Evolutionary conservation across 2,329 filamentous ascomycete species (phyloP), one percentile per base, ranked within the genome.

Genomic region (Diplodia intermedia): DNA sequence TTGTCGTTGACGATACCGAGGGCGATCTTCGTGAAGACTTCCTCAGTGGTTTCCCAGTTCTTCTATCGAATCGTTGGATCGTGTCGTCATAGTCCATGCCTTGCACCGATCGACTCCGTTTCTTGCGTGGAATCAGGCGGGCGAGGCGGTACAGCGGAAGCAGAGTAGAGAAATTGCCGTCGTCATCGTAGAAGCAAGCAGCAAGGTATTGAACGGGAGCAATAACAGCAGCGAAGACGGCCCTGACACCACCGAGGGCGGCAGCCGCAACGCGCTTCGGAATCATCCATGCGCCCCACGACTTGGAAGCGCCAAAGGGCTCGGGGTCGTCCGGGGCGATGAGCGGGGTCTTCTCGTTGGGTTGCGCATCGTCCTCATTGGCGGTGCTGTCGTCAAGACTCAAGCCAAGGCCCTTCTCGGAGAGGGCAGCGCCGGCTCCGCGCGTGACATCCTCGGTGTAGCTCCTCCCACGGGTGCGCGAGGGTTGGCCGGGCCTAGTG

Each of bases 161-260:
- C 69, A 95, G 80, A n/a, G 92, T 88, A 65, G 92, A 90, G 77
- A 97, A 97, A 62, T 84, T 84, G 62, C 93, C 93, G 68, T 91
- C 82, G 55, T 93, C 89, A 75, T 96, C 90, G 81, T 91, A 94
- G 73, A 98, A 90, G 76, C 87, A 93, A 71, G 91, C 90, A 69
- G 94, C 88, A 67, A 97, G 80, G 79, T 94, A 97, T 61, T 93
- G 86, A 20, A 90, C 91, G 1, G 94, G 94, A 26, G 91, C 89
- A 31, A 91, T 87, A 69, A 98, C 81, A 15, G 92, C 91, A 61
- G 91, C 90, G 67, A 97, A 80, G 56, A 97, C 84, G 82, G 92
- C 91, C 72, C 89, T 89, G 73, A 97, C 84, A 6, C 92, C 91
- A 72, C 90, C 89, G 69, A 94, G 85, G 68, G 97, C 82, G 69